These are phyloP conservation scores for Colletotrichum horii DNA, from an alignment of 2,329 filamentous ascomycete species.

Conservation along the genomic window DNA sequence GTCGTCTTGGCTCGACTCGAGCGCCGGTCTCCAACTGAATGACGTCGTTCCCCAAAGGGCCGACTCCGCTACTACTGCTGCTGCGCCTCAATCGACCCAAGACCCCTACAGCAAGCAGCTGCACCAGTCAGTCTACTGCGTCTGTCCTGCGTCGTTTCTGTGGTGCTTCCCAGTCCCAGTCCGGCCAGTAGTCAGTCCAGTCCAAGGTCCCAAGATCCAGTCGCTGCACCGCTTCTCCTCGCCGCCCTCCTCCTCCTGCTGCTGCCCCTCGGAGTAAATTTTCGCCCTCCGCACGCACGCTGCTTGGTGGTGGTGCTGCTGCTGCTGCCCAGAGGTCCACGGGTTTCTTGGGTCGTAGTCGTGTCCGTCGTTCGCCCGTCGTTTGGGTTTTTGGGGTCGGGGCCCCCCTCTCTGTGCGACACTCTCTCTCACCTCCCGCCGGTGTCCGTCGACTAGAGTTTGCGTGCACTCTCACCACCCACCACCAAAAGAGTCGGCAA, in stretches of 20 bases:
- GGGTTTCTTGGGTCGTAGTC: background rate
- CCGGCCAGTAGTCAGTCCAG: background rate
- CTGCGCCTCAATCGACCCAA: constrained; percentile 19
- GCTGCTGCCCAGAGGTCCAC: background rate
- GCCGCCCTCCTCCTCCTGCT: background rate
- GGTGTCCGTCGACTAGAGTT: background rate
- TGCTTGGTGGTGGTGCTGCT: background rate
- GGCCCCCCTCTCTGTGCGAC: background rate
- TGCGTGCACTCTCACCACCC: background rate
- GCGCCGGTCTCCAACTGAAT: background rate
- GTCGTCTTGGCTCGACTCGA: background rate
- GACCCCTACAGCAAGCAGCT: background rate
- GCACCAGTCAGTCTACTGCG: background rate
- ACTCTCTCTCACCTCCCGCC: background rate
- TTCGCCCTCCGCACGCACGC: background rate
- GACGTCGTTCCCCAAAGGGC: constrained; percentile 18
- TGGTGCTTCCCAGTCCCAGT: background rate
- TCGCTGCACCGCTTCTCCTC: background rate
- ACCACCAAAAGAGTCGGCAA: background rate
- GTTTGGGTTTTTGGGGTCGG: background rate
- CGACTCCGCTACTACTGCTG: constrained; percentile 19
- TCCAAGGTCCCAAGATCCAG: background rate
- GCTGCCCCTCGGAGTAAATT: background rate
- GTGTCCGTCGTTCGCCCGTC: background rate
- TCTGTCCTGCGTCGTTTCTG: background rate